Conservation (phyloP, 805 yeast genomes). For the Ogataea pini region DNA sequence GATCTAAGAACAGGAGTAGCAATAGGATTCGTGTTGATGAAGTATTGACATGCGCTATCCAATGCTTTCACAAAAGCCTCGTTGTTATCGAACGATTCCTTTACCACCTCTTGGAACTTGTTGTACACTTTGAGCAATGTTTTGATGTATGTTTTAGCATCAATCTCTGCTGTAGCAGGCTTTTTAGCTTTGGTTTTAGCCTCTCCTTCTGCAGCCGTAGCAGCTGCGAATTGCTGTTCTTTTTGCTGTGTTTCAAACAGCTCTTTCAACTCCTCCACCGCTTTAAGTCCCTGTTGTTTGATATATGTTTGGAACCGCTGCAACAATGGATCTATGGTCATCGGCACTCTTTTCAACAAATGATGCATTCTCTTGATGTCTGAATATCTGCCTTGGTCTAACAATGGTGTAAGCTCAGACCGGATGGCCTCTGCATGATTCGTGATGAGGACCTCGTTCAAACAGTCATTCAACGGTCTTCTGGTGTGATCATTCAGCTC, state of each 20-base stretch:
- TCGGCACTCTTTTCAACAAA: slow-evolving; percentile 74
- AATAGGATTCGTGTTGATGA: slow-evolving; percentile 78
- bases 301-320: slow-evolving; percentile 72
- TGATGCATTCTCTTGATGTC: slow-evolving; percentile 79
- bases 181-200: slow-evolving; percentile 31
- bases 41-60: slow-evolving; percentile 83
- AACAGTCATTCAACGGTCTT: slow-evolving; percentile 69
- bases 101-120: slow-evolving; percentile 66
- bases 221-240: slow-evolving; percentile 28
- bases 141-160: slow-evolving; percentile 79
- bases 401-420: slow-evolving; percentile 70
- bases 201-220: slow-evolving; percentile 13
- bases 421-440: slow-evolving; percentile 77
- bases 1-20: slow-evolving; percentile 66
- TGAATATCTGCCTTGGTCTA: slow-evolving; percentile 68
- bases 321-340: slow-evolving; percentile 77
- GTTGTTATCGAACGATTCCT: slow-evolving; percentile 67
- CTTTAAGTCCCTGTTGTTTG: slow-evolving; percentile 58
- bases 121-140: slow-evolving; percentile 70
- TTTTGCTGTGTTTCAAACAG: slow-evolving; percentile 25
- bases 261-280: slow-evolving; percentile 56
- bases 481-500: slow-evolving; percentile 85
- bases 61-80: slow-evolving; percentile 81
- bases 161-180: slow-evolving; percentile 41
- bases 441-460: slow-evolving; percentile 75